Evolutionary conservation across 1,284 basidiomycete species (phyloP), one percentile per base, ranked within the genome.

Genomic region (Malassezia brasiliensis): DNA sequence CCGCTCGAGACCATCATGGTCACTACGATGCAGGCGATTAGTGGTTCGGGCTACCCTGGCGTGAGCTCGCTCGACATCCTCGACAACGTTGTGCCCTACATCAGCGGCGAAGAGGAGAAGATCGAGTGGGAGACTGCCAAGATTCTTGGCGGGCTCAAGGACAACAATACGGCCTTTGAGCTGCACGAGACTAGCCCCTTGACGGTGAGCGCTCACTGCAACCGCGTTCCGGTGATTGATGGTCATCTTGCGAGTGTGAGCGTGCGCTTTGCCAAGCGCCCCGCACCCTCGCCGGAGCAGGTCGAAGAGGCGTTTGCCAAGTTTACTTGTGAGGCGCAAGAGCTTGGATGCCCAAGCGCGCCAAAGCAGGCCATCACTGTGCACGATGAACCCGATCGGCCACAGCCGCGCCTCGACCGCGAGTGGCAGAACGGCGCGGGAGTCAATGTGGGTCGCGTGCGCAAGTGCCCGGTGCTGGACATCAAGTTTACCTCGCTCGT

Each of bases 91-190:
- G 86, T 99, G 2, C 93, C 93, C 1, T 86, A 87, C 77, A 98
- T 99, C 75, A 78, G 82, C 36, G 89, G 91, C 37, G 77, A 78
- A 60, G 93, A 99, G 75, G 82, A 83, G 68, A 99, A 98, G 78
- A 91, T 98, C 63, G 93, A 99, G 76, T 96, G 90, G 90, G 93
- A 99, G 78, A 86, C 88, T 14, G 81, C 86, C 71, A 99, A 98
- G 79, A 98, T 99, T 70, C 83, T 99, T 25, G 94, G 94, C 8
- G 62, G 59, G 2, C 56, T 71, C 48, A 62, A 57, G 36, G 31
- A 55, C 14, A 61, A 65, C 59, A 62, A 65, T 41, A 69, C 57
- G 5, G 64, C 63, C 2, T 96, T 96, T 75, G 90, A 96, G 75
- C 85, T 88, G 81, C 90, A 91, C 77, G 78, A 83, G 1, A 68